Conservation (phyloP, 176 grass and related monocot species). For the Zea luxurians region DNA sequence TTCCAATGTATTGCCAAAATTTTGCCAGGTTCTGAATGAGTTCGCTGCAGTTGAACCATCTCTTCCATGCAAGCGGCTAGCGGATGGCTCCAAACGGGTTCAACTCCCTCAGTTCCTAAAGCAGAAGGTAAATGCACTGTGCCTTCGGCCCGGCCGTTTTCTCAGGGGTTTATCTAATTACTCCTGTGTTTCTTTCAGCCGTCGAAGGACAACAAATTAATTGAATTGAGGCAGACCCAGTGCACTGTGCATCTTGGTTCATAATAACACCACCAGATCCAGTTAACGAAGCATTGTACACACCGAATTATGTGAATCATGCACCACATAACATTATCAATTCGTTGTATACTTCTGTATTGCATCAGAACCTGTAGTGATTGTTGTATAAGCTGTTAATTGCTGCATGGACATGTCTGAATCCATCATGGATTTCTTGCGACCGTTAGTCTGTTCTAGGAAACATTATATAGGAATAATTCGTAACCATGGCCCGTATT, state of each 20-base stretch:
- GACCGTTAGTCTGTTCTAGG: background rate
- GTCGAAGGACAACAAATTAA: slow-evolving; percentile 43
- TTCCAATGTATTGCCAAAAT: slow-evolving; percentile 48
- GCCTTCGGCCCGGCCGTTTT: background rate
- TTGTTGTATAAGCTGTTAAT: slow-evolving; percentile 46
- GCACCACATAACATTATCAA: slow-evolving; percentile 28
- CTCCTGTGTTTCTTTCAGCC: slow-evolving; percentile 32
- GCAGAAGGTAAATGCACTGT: slow-evolving; percentile 28
- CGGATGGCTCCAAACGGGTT: slow-evolving; percentile 86
- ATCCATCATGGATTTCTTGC: slow-evolving; percentile 7
- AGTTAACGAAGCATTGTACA: slow-evolving; percentile 31
- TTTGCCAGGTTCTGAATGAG: slow-evolving; percentile 90
- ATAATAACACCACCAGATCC: slow-evolving; percentile 25
- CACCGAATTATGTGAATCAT: slow-evolving; percentile 33
- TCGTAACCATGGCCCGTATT: slow-evolving; percentile 14
- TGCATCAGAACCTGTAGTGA: slow-evolving; percentile 18
- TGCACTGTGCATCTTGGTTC: slow-evolving; percentile 52
- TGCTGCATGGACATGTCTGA: slow-evolving; percentile 12
- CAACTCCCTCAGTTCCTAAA: slow-evolving; percentile 52
- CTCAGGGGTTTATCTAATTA: background rate
- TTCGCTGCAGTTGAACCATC: slow-evolving; percentile 66
- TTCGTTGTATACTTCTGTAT: slow-evolving; percentile 21
- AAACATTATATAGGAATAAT: slow-evolving; percentile 22
- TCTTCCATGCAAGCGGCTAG: slow-evolving; percentile 75
- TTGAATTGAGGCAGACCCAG: slow-evolving; percentile 8